Evolutionary conservation across 352 stramenopile genomes (phyloP), one percentile per base, ranked within the genome.

Genomic region (Pythium graminicola): DNA sequence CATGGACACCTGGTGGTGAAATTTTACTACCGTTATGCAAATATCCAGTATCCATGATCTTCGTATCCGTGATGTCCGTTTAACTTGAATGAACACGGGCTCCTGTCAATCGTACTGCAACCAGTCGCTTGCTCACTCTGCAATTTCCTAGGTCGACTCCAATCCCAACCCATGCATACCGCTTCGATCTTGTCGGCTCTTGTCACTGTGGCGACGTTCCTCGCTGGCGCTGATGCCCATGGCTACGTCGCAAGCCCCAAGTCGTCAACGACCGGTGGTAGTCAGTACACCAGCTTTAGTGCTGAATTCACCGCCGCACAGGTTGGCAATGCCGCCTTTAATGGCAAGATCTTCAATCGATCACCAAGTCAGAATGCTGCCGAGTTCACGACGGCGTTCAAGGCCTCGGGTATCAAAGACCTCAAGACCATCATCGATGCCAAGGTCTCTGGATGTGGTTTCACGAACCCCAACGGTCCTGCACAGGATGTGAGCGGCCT

Each of bases 221-320:
- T 53, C 29, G 26, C 14, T 26, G 19, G 33, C 6, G 24, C 23
- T 1, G 35, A 53, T 33, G 65, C 55, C 22, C 65, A 73, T 32
- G 65, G 65, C 14, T 67, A 63, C 57, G 48, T 73, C 44, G 60
- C 61, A 7, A 17, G 52, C 20, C 65, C 65, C 3, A 51, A 49
- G 31, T 47, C 61, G 11, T 20, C 46, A 36, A 68, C 59, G 58
- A 56, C 57, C 6, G 46, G 54, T 32, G 62, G 56, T 23, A 36
- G 52, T 19, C 42, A 60, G 26, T 64, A 62, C 50, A 69, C 45
- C 14, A 57, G 43, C 50, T 73, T 27, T 47, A 69, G 67, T 11
- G 54, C 64, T 41, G 51, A 71, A 51, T 65, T 66, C 50, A 71
- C 56, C 5, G 62, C 57, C 0, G 23, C 32, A 2, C 41, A 53